phyloP scores from a whole-genome alignment of 1,284 basidiomycete species.

The Anthracocystis panici-leucophaei region DNA sequence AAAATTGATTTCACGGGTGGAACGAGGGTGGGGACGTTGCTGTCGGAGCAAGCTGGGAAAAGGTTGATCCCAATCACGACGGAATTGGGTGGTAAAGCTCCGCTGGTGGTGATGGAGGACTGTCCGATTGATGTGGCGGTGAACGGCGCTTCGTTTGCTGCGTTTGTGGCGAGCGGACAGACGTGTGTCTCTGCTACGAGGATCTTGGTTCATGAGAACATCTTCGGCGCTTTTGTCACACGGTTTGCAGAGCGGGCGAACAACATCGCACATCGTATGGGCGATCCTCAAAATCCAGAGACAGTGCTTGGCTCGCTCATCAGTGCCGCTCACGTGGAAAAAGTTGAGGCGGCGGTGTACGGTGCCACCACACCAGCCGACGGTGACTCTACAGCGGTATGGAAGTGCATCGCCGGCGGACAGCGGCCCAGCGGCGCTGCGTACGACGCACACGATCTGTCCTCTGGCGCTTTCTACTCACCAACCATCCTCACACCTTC shows the following conservation, averaged over 20 bases:
- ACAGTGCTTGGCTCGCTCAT: slow-evolving; percentile 83
- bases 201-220: slow-evolving; percentile 70
- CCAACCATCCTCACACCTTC: slow-evolving; percentile 77
- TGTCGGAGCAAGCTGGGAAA: slow-evolving; percentile 79
- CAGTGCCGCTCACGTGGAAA: slow-evolving; percentile 75
- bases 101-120: slow-evolving; percentile 81
- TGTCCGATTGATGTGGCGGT: slow-evolving; percentile 78
- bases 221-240: slow-evolving; percentile 78
- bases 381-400: slow-evolving; percentile 65
- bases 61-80: slow-evolving; percentile 82
- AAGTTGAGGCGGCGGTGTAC: slow-evolving; percentile 76
- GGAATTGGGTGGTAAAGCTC: slow-evolving; percentile 73
- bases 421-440: slow-evolving; percentile 74
- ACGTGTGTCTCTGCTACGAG: slow-evolving; percentile 46
- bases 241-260: slow-evolving; percentile 76
- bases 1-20: slow-evolving; percentile 88
- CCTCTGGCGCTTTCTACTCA: slow-evolving; percentile 78
- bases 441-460: slow-evolving; percentile 79
- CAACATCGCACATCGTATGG: slow-evolving; percentile 78
- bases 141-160: slow-evolving; percentile 83
- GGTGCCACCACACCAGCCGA: slow-evolving; percentile 66
- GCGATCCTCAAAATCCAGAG: slow-evolving; percentile 78
- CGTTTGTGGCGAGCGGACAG: slow-evolving; percentile 85
- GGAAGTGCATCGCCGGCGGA: slow-evolving; percentile 76
- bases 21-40: slow-evolving; percentile 78